Evolutionary conservation across 2,329 filamentous ascomycete species (phyloP).

Genomic region (Coniochaeta sp.): DNA sequence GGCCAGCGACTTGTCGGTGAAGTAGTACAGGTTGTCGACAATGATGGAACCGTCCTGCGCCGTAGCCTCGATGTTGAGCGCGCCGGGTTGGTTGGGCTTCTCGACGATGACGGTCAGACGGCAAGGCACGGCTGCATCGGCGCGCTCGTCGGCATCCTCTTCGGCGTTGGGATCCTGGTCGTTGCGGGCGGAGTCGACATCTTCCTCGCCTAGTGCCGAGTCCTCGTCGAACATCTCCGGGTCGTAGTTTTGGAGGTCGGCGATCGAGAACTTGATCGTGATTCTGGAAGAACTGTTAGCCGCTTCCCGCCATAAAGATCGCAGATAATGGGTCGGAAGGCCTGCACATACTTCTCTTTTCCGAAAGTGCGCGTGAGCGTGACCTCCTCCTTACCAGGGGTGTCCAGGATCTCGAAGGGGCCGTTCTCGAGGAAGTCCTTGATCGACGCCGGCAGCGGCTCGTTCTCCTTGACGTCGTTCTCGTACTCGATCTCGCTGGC

Average conservation of each 20-base stretch:
- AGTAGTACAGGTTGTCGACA: conserved; percentile 86
- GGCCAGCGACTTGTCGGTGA: conserved; percentile 69
- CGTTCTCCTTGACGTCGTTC: conserved; percentile 66
- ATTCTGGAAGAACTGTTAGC: conserved; percentile 24
- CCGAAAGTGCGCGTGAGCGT: conserved; percentile 74
- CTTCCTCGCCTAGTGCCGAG: conserved; percentile 46
- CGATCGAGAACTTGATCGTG: conserved; percentile 76
- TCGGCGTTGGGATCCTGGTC: conserved; percentile 52
- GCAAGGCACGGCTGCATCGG: conserved; percentile 63
- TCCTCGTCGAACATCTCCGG: conserved; percentile 53
- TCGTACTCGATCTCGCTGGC: conserved; percentile 79
- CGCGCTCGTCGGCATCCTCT: conserved; percentile 39
- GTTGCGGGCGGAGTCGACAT: conserved; percentile 40
- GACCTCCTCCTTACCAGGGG: conserved; percentile 79
- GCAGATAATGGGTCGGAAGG: background rate
- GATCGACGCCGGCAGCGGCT: conserved; percentile 68
- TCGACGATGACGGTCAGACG: conserved; percentile 82
- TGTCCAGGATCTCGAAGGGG: conserved; percentile 77
- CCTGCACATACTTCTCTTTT: conserved; percentile 68
- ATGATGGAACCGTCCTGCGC: conserved; percentile 81
- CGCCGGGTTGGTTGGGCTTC: conserved; percentile 73
- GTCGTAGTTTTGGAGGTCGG: conserved; percentile 65
- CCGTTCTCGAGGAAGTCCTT: conserved; percentile 84
- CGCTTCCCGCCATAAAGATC: background rate
- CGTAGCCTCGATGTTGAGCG: conserved; percentile 77